Evolutionary conservation across 768 basidiomycete species (phyloP).

Genomic region (Mycena galopus): DNA sequence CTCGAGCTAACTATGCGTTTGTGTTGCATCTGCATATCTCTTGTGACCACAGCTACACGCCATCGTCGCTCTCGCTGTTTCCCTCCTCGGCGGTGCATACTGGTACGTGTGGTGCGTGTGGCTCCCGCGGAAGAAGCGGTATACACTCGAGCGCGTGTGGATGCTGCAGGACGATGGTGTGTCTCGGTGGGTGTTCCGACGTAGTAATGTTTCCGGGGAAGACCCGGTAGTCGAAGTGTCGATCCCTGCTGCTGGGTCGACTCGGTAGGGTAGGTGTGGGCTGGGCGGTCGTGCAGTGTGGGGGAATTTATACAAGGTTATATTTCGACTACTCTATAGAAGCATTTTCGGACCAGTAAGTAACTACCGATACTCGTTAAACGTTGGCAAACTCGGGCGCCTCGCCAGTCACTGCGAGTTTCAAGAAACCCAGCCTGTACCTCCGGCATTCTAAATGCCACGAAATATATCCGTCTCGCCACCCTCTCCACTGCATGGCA

Average conservation of each 20-base stretch:
- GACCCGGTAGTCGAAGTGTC: too few species aligned
- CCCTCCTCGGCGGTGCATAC: constrained; percentile 64
- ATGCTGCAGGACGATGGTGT: constrained; percentile 70
- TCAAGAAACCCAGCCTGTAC: constrained; percentile 19
- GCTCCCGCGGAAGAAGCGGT: constrained; percentile 63
- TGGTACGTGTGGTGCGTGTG: constrained; percentile 68
- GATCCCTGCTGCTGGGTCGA: too few species aligned
- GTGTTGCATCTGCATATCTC: too few species aligned
- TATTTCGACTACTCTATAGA: too few species aligned
- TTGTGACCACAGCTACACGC: constrained; percentile 59
- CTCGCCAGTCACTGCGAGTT: not conserved
- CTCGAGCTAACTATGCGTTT: not conserved
- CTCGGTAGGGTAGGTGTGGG: too few species aligned
- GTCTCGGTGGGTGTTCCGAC: constrained; percentile 64
- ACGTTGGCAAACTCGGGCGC: not conserved
- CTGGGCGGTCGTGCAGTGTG: too few species aligned
- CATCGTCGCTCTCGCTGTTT: constrained; percentile 59
- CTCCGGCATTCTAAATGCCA: constrained; percentile 28
- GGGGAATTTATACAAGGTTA: too few species aligned
- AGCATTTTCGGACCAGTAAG: too few species aligned
- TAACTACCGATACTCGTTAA: too few species aligned
- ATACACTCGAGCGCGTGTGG: constrained; percentile 61
- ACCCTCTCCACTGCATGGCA: constrained; percentile 27
- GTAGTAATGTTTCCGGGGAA: constrained; percentile 11
- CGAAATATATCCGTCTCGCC: constrained; percentile 24